A percentile compares a stretch with the other conserved stretches of the same genome.
Evolutionary conservation across 108 stramenopile species (phyloP).

Genomic region (Nitzschia inconspicua): DNA sequence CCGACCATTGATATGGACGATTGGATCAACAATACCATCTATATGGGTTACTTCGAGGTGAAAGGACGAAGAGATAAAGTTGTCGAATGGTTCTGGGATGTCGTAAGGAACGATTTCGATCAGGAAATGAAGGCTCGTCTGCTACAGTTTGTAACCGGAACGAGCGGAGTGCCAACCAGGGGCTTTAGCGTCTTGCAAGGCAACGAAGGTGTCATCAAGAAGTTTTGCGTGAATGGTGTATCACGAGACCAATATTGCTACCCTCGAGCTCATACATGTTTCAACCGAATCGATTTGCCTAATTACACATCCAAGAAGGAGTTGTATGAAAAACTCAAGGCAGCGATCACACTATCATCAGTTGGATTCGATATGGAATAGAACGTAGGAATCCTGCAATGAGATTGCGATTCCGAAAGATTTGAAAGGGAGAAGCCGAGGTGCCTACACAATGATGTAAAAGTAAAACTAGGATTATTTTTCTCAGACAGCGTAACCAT

Average conservation of each 20-base stretch:
- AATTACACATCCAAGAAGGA: constrained; percentile 68
- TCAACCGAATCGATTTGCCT: constrained; percentile 95
- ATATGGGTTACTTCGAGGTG: constrained; percentile 69
- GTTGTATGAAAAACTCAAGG: constrained; percentile 65
- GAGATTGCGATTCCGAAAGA: too few relatives aligned
- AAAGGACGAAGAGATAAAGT: constrained; percentile 51
- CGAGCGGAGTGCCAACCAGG: constrained; percentile 90
- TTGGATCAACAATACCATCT: constrained; percentile 87
- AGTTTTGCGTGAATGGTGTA: constrained; percentile 93
- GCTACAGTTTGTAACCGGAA: constrained; percentile 96
- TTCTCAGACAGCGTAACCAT: too few relatives aligned
- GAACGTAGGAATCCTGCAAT: neutral
- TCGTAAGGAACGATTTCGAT: constrained; percentile 82
- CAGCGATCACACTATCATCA: constrained; percentile 75
- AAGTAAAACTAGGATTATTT: too few relatives aligned
- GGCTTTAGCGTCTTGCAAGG: constrained; percentile 95
- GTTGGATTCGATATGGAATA: constrained; percentile 89
- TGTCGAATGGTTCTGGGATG: constrained; percentile 96
- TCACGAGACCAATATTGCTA: constrained; percentile 54
- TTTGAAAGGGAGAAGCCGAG: too few relatives aligned
- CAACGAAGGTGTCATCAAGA: constrained; percentile 90
- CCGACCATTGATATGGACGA: constrained; percentile 93
- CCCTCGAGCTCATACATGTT: constrained; percentile 95
- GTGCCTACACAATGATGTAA: too few relatives aligned
- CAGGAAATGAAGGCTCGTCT: constrained; percentile 92